Evolutionary conservation across 2,329 filamentous ascomycete genomes (phyloP).

Genomic region (Neofusicoccum sp.): DNA sequence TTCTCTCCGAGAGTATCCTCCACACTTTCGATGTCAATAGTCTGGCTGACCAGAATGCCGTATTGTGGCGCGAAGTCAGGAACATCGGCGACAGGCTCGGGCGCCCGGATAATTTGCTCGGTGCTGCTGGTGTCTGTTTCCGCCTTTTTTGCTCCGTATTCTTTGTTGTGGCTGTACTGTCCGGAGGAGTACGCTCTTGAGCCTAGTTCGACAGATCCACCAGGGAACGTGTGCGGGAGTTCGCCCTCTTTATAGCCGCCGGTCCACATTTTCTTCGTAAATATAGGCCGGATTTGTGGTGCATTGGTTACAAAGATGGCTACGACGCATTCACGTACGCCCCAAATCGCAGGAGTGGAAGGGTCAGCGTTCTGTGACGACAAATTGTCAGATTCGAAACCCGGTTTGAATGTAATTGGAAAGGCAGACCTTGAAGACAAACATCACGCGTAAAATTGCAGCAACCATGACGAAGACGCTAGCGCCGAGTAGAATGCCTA

Average conservation of each 20-base stretch:
- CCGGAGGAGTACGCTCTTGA: not conserved
- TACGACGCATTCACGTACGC: not conserved
- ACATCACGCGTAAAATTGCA: not conserved
- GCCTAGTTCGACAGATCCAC: not conserved
- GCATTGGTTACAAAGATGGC: conserved; percentile 7
- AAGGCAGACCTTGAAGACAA: not conserved
- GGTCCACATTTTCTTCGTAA: not conserved
- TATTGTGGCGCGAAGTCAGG: not conserved
- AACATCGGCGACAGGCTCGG: not conserved
- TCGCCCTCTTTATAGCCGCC: not conserved
- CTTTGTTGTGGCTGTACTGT: not conserved
- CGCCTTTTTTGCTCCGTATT: not conserved
- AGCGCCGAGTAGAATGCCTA: not conserved
- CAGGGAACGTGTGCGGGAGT: not conserved
- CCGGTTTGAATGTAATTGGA: too few relatives aligned
- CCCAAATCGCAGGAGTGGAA: conserved; percentile 4
- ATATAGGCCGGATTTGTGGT: not conserved
- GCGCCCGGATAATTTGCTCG: not conserved
- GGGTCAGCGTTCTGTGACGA: not conserved
- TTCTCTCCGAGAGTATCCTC: not conserved
- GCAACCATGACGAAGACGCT: conserved; percentile 8
- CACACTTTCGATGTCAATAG: not conserved
- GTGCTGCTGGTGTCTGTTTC: not conserved
- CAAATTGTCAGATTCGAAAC: not conserved
- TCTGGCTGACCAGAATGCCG: not conserved